phyloP scores from a whole-genome alignment of 202 grass and related monocot species.

The Setaria italica region DNA sequence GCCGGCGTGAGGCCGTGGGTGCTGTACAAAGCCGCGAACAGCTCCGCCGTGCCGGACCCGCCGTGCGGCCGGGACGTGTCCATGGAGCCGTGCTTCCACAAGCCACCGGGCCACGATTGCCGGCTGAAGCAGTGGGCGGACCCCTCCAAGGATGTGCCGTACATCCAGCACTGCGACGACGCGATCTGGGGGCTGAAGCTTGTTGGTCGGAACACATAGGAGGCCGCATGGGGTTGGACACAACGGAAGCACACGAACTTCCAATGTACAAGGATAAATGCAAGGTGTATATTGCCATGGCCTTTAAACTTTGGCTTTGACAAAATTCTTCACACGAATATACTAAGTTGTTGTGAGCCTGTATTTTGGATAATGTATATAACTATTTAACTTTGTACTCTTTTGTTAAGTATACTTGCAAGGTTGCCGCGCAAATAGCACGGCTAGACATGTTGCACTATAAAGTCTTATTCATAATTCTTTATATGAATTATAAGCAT shows the following conservation, averaged over 20 bases:
- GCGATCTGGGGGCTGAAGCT: conserved; percentile 18
- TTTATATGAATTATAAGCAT: too few relatives aligned
- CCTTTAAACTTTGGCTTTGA: not conserved
- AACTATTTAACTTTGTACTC: too few relatives aligned
- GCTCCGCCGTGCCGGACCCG: conserved; percentile 5
- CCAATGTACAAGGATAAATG: not conserved
- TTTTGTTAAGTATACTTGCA: too few relatives aligned
- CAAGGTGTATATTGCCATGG: not conserved
- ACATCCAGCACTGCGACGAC: conserved; percentile 18
- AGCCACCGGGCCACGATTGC: conserved; percentile 4
- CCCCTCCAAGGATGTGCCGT: not conserved
- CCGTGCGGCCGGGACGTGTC: conserved; percentile 48
- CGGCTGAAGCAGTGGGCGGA: not conserved
- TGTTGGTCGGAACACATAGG: conserved; percentile 6
- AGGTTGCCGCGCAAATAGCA: too few relatives aligned
- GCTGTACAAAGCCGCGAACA: conserved; percentile 27
- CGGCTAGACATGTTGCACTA: too few relatives aligned
- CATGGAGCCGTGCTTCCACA: conserved; percentile 52
- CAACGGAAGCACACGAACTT: not conserved
- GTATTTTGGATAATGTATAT: too few relatives aligned
- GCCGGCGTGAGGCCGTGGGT: conserved; percentile 49
- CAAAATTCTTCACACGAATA: not conserved
- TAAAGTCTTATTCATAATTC: too few relatives aligned
- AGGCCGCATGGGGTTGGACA: not conserved
- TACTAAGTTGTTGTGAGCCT: not conserved